These are phyloP conservation scores for Podaxis pistillaris DNA, from an alignment of 768 basidiomycete genomes.

Conservation along the genomic window DNA sequence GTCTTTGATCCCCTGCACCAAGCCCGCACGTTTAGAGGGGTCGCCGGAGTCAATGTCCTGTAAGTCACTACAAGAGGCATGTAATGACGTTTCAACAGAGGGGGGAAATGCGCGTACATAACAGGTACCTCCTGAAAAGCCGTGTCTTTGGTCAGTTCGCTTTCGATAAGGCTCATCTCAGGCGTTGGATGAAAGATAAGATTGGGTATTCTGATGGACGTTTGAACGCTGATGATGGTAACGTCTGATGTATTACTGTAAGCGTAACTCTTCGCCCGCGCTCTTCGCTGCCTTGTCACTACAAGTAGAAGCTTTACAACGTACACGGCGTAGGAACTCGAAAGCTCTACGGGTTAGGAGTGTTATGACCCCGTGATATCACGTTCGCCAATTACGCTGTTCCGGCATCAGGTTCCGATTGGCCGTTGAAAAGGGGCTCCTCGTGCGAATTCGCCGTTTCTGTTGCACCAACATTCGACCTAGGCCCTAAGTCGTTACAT, in stretches of 20 bases:
- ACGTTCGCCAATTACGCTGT: background rate
- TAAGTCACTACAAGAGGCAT: slow-evolving; percentile 39
- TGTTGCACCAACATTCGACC: background rate
- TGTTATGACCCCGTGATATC: too few relatives aligned
- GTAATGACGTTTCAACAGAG: background rate
- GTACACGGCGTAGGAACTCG: too few relatives aligned
- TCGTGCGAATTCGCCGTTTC: slow-evolving; percentile 8
- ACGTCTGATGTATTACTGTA: background rate
- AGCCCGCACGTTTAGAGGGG: slow-evolving; percentile 31
- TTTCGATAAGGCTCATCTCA: slow-evolving; percentile 16
- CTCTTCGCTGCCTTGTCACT: background rate
- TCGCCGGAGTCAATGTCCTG: slow-evolving; percentile 36
- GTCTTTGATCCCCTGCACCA: slow-evolving; percentile 62
- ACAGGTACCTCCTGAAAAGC: slow-evolving; percentile 37
- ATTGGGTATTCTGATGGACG: background rate
- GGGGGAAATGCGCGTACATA: slow-evolving; percentile 27
- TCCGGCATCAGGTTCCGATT: background rate
- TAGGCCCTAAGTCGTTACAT: background rate
- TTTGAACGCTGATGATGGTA: background rate
- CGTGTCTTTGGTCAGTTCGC: slow-evolving; percentile 16
- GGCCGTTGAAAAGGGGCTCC: too few relatives aligned
- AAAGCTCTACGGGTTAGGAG: too few relatives aligned
- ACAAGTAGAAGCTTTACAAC: background rate
- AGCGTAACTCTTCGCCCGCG: background rate
- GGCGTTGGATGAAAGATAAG: background rate